These are phyloP conservation scores for Aquilaria yunnanensis DNA, from an alignment of 345 rosid species.

Conservation along the genomic window DNA sequence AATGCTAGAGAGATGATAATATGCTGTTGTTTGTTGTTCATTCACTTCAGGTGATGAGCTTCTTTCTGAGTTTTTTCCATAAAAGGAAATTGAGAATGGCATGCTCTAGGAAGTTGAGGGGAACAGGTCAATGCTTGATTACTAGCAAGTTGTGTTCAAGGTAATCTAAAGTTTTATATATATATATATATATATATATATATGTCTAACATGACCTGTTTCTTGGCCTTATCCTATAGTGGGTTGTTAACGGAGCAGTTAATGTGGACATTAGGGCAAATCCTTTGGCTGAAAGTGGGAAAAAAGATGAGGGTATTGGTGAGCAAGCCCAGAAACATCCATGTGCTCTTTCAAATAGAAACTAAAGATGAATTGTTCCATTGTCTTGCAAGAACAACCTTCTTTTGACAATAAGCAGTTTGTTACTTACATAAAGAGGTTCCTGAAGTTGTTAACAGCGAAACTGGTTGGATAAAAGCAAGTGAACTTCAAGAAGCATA, in stretches of 20 bases:
- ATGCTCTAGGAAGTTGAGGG: slow-evolving; percentile 83
- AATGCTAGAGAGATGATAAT: too few species aligned
- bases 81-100: slow-evolving; percentile 69
- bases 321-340: slow-evolving; percentile 38
- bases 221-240: slow-evolving; percentile 26
- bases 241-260: slow-evolving; percentile 66
- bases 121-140: slow-evolving; percentile 33
- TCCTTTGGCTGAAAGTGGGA: slow-evolving; percentile 82
- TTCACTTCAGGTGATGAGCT: slow-evolving; percentile 56
- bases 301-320: slow-evolving; percentile 79
- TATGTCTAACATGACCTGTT: too few species aligned
- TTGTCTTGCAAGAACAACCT: slow-evolving; percentile 65
- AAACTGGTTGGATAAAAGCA: slow-evolving; percentile 46
- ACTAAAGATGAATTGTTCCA: neutral
- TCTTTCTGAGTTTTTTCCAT: slow-evolving; percentile 76
- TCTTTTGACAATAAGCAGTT: slow-evolving; percentile 78
- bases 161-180: neutral
- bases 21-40: neutral
- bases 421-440: slow-evolving; percentile 51
- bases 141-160: too few species aligned
- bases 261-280: slow-evolving; percentile 84
- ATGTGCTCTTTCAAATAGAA: too few species aligned
- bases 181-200: neutral
- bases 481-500: slow-evolving; percentile 57
- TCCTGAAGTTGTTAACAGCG: slow-evolving; percentile 58